Conservation (phyloP, 1,284 basidiomycete species). For the Leccinum subrobustum region DNA sequence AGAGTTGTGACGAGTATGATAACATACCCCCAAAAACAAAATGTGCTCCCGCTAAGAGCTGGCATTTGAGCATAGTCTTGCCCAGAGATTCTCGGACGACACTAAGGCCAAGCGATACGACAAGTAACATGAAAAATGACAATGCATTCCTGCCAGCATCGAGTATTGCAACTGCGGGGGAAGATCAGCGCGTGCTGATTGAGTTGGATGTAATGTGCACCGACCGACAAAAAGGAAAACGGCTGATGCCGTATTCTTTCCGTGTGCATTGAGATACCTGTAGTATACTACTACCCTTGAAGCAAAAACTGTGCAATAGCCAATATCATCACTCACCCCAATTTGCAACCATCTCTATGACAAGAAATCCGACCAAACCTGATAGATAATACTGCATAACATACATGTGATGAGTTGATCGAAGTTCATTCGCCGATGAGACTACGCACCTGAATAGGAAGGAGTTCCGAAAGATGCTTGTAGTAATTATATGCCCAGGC, state of each 20-base stretch:
- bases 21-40: conserved; percentile 89
- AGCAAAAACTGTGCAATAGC: neutral
- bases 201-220: conserved; percentile 23
- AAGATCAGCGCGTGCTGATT: conserved; percentile 4
- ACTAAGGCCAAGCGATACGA: conserved; percentile 85
- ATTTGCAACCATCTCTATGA: conserved; percentile 92
- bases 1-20: neutral
- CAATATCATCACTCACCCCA: conserved; percentile 55
- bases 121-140: conserved; percentile 92
- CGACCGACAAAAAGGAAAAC: conserved; percentile 84
- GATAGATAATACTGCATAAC: conserved; percentile 80
- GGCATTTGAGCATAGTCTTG: conserved; percentile 75
- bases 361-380: conserved; percentile 83
- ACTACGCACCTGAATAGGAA: conserved; percentile 74
- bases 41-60: conserved; percentile 77
- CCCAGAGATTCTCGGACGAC: conserved; percentile 83
- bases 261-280: conserved; percentile 88
- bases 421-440: neutral
- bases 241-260: conserved; percentile 69
- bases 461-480: conserved; percentile 77
- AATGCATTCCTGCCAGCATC: conserved; percentile 93
- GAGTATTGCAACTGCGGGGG: conserved; percentile 71
- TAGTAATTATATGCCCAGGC: conserved; percentile 88
- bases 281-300: conserved; percentile 61
- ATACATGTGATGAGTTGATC: conserved; percentile 4